A percentile compares a stretch with the other conserved stretches of the same genome.
Conservation (phyloP, 129 eudicot species). For the Mikania micrantha region DNA sequence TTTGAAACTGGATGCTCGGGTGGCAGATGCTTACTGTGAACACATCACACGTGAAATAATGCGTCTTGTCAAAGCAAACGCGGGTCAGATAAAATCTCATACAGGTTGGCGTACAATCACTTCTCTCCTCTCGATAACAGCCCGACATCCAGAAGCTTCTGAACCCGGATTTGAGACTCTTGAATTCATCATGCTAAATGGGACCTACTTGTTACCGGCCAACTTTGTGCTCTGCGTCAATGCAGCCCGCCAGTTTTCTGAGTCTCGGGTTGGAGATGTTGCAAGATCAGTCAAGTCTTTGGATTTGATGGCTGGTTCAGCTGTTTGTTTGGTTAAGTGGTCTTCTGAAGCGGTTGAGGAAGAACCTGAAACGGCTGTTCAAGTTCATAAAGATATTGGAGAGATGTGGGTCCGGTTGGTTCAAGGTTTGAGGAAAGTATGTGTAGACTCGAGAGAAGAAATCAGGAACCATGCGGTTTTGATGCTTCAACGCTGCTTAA, state of each 20-base stretch:
- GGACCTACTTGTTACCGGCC: constrained; percentile 67
- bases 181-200: constrained; percentile 63
- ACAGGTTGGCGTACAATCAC: constrained; percentile 81
- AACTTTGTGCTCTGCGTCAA: constrained; percentile 61
- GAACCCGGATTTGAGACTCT: constrained; percentile 70
- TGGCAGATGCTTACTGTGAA: constrained; percentile 80
- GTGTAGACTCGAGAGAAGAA: constrained; percentile 68
- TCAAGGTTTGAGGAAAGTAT: constrained; percentile 56
- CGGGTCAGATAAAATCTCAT: constrained; percentile 68
- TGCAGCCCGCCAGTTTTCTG: constrained; percentile 75
- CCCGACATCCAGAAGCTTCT: constrained; percentile 79
- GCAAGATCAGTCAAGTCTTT: constrained; percentile 49
- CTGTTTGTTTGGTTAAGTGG: constrained; percentile 54
- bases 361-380: constrained; percentile 38
- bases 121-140: constrained; percentile 64
- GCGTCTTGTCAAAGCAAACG: constrained; percentile 73
- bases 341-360: constrained; percentile 44
- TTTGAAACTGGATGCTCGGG: constrained; percentile 78
- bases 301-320: constrained; percentile 70
- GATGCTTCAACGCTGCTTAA: constrained; percentile 51
- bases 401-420: constrained; percentile 85
- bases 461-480: constrained; percentile 61
- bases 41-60: constrained; percentile 73
- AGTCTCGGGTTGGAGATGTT: constrained; percentile 62
- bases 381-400: constrained; percentile 55